These are phyloP conservation scores for Martiniozyma asiatica DNA, from an alignment of 1,139 yeast species.

Conservation along the genomic window DNA sequence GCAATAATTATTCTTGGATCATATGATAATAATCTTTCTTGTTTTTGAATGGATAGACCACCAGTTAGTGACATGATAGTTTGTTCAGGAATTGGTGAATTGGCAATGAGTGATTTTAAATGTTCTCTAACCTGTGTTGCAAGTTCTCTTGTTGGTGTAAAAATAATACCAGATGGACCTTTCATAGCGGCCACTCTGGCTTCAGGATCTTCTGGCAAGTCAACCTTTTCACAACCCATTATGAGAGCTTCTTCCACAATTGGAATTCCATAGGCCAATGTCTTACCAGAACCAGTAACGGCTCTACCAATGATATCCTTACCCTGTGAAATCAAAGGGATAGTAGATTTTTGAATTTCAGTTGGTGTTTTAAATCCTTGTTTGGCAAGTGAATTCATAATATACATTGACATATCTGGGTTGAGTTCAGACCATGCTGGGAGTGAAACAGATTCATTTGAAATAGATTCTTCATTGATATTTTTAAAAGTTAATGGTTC, in stretches of 20 bases:
- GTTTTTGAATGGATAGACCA: constrained; percentile 88
- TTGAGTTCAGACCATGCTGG: constrained; percentile 45
- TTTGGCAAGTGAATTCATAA: constrained; percentile 46
- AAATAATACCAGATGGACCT: constrained; percentile 67
- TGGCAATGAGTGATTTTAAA: constrained; percentile 47
- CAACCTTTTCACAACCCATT: constrained; percentile 17
- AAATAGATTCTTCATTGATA: constrained; percentile 1
- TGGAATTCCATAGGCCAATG: constrained; percentile 93
- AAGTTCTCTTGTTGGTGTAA: constrained; percentile 93
- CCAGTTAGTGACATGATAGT: constrained; percentile 82
- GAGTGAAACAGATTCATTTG: constrained; percentile 20
- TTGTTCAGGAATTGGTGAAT: constrained; percentile 41
- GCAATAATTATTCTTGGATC: constrained; percentile 84
- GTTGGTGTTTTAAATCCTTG: constrained; percentile 66
- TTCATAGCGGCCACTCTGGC: constrained; percentile 17
- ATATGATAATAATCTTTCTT: constrained; percentile 61
- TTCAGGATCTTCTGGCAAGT: constrained; percentile 12
- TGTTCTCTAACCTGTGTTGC: constrained; percentile 91
- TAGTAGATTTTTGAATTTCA: constrained; percentile 65
- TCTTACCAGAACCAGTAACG: constrained; percentile 96
- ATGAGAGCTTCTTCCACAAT: constrained; percentile 54
- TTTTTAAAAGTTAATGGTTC: constrained; percentile 9
- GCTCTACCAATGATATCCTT: constrained; percentile 90
- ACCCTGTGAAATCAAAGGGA: constrained; percentile 64
- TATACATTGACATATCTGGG: constrained; percentile 34